These are phyloP conservation scores for Cystobasidium onofrii DNA, from an alignment of 768 basidiomycete species.

Conservation along the genomic window DNA sequence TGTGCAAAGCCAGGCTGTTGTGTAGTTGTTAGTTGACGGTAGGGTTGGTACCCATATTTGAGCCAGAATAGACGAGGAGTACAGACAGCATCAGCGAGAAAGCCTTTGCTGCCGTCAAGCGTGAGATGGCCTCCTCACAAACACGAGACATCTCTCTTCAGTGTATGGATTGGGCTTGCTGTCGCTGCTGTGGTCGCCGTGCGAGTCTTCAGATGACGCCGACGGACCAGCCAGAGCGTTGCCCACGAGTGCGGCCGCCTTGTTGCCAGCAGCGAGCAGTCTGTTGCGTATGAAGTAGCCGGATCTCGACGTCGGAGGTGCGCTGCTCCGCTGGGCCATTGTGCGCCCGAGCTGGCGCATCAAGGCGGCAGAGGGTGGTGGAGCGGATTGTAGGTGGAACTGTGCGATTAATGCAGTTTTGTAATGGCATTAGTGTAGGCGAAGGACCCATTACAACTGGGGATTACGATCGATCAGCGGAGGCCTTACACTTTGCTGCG, in stretches of 20 bases:
- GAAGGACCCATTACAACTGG: too few species aligned
- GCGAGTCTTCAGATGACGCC: background rate
- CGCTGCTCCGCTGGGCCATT: background rate
- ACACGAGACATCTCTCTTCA: slow-evolving; percentile 18
- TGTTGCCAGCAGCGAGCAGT: background rate
- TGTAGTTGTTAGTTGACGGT: too few species aligned
- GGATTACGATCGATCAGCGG: too few species aligned
- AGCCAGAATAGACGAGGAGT: too few species aligned
- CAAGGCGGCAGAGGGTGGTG: background rate
- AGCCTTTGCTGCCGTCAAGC: background rate
- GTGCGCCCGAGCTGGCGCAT: background rate
- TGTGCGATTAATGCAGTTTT: too few species aligned
- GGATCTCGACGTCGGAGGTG: background rate
- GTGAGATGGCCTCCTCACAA: background rate
- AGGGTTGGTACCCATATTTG: too few species aligned
- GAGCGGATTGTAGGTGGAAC: too few species aligned
- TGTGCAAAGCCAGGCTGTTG: slow-evolving; percentile 20
- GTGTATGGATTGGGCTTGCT: slow-evolving; percentile 26
- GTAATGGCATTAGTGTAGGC: too few species aligned
- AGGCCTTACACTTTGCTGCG: too few species aligned
- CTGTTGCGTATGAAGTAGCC: slow-evolving; percentile 12
- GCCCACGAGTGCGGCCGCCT: background rate
- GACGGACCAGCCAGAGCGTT: background rate
- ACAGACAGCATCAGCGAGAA: too few species aligned
- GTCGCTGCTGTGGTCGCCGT: background rate